These are phyloP conservation scores for Blumeriella jaapii DNA, from an alignment of 2,329 filamentous ascomycete genomes.

Conservation along the genomic window DNA sequence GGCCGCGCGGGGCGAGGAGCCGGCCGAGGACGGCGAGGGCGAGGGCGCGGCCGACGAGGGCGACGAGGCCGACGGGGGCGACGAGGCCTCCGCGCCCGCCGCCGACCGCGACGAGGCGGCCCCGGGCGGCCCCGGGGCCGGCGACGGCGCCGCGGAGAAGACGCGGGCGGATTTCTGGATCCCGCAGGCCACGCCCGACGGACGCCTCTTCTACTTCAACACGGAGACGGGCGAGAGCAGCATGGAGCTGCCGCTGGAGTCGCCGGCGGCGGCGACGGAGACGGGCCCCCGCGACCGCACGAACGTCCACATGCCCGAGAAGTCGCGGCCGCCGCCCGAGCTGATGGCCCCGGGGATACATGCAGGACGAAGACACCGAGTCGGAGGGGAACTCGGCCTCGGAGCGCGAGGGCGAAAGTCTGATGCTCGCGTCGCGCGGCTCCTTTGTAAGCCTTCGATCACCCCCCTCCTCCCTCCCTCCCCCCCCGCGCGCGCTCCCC, in stretches of 20 bases:
- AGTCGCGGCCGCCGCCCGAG: slow-evolving; percentile 80
- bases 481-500: slow-evolving; percentile 22
- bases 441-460: slow-evolving; percentile 47
- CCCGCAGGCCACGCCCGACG: slow-evolving; percentile 88
- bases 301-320: slow-evolving; percentile 79
- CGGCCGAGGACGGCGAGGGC: slow-evolving; percentile 54
- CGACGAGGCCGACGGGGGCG: slow-evolving; percentile 51
- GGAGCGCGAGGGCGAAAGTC: slow-evolving; percentile 68
- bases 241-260: slow-evolving; percentile 88
- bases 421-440: slow-evolving; percentile 56
- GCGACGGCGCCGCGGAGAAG: slow-evolving; percentile 49
- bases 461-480: slow-evolving; percentile 6
- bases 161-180: slow-evolving; percentile 97
- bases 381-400: slow-evolving; percentile 75
- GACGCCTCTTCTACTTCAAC: slow-evolving; percentile 94
- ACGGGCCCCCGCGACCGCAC: slow-evolving; percentile 78
- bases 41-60: too few species aligned
- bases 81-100: slow-evolving; percentile 53
- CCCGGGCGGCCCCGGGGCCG: slow-evolving; percentile 56
- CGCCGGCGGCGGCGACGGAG: slow-evolving; percentile 69
- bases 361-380: slow-evolving; percentile 81
- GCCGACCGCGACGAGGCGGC: slow-evolving; percentile 46
- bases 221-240: slow-evolving; percentile 92
- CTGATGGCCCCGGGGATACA: slow-evolving; percentile 75
- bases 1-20: slow-evolving; percentile 45